Percentiles rank a stretch among this genome's conserved stretches.
Evolutionary conservation across 2,329 filamentous ascomycete species (phyloP).

Genomic region (Xylariaceae sp.): DNA sequence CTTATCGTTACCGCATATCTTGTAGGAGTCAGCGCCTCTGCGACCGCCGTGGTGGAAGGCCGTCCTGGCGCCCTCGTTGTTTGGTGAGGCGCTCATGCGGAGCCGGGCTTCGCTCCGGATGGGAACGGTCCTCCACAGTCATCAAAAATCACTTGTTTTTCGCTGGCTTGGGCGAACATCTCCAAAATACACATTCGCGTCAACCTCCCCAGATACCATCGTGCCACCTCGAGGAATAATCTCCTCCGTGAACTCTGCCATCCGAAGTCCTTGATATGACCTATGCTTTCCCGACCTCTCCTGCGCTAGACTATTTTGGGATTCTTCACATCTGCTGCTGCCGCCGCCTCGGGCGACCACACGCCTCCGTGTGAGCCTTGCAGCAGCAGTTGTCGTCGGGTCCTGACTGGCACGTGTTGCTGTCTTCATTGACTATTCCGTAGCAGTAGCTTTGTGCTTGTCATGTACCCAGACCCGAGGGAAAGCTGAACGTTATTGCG

Average conservation of each 20-base stretch:
- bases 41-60: too few species aligned
- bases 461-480: slow-evolving; percentile 17
- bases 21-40: too few species aligned
- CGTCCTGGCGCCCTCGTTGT: slow-evolving; percentile 9
- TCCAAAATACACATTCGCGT: slow-evolving; percentile 20
- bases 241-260: slow-evolving; percentile 12
- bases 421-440: slow-evolving; percentile 12
- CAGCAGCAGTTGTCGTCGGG: too few species aligned
- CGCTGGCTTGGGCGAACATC: slow-evolving; percentile 17
- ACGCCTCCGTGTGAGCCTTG: too few species aligned
- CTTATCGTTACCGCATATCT: too few species aligned
- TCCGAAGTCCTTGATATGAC: slow-evolving; percentile 10
- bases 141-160: slow-evolving; percentile 20
- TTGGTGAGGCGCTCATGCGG: slow-evolving; percentile 19
- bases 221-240: slow-evolving; percentile 14
- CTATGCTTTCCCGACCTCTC: background rate
- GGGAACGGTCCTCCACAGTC: slow-evolving; percentile 19
- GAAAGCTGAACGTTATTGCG: slow-evolving; percentile 15
- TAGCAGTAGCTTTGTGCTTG: slow-evolving; percentile 13
- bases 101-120: slow-evolving; percentile 20
- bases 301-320: too few species aligned
- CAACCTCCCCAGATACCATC: slow-evolving; percentile 11
- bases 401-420: too few species aligned
- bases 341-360: too few species aligned
- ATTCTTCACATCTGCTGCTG: too few species aligned